Evolutionary conservation across 139 green algal species (phyloP).

Genomic region (Mesostigma viride): DNA sequence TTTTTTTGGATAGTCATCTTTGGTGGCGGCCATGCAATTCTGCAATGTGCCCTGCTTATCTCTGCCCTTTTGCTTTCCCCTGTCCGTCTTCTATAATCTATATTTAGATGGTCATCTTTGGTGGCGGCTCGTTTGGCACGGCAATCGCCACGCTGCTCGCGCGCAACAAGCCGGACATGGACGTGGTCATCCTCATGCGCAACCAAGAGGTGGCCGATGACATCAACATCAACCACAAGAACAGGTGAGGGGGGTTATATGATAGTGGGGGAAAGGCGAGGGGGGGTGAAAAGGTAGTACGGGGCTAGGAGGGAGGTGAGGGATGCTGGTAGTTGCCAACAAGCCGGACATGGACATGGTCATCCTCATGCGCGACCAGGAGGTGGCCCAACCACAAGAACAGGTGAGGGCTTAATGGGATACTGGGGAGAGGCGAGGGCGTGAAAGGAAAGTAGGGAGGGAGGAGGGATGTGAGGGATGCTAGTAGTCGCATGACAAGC

Average conservation of each 20-base stretch:
- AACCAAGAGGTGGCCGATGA: conserved; percentile 59
- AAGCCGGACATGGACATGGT: conserved; percentile 66
- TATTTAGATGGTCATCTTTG: conserved; percentile 92
- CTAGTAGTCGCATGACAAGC: conserved; percentile 68
- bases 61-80: too few species aligned
- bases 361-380: conserved; percentile 68
- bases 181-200: conserved; percentile 75
- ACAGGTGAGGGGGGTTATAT: conserved; percentile 81
- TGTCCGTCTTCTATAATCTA: too few species aligned
- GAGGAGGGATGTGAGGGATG: too few species aligned
- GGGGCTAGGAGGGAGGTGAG: too few species aligned
- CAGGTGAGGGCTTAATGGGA: too few species aligned
- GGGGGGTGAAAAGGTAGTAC: too few species aligned
- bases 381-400: conserved; percentile 70
- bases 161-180: conserved; percentile 59
- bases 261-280: too few species aligned
- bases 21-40: too few species aligned
- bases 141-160: conserved; percentile 79
- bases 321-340: conserved; percentile 65
- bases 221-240: conserved; percentile 81
- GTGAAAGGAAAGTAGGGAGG: too few species aligned
- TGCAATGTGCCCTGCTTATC: too few species aligned
- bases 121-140: conserved; percentile 90
- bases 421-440: too few species aligned
- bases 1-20: too few species aligned